phyloP scores from a whole-genome alignment of 78 protist species.

The Protostelium mycophagum region DNA sequence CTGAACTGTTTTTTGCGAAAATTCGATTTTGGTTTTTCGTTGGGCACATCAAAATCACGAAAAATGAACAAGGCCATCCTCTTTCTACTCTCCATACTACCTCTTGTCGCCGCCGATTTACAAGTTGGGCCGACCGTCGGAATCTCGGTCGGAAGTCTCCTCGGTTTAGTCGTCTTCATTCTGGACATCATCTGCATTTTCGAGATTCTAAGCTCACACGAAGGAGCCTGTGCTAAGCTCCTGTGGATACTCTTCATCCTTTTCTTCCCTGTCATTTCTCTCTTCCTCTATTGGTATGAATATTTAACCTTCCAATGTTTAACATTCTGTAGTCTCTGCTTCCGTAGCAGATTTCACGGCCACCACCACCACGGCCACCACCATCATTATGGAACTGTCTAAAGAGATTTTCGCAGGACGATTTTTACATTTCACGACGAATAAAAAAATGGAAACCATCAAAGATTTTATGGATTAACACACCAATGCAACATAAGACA shows the following conservation, averaged over 20 bases:
- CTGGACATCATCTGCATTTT: background rate
- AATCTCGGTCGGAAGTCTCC: background rate
- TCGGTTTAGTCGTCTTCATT: background rate
- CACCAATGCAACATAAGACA: too few relatives aligned
- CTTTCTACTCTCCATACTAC: background rate
- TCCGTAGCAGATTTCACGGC: background rate
- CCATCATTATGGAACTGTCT: background rate
- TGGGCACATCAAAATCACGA: too few relatives aligned
- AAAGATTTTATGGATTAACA: too few relatives aligned
- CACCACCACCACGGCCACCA: background rate
- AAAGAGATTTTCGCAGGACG: too few relatives aligned
- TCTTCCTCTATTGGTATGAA: background rate
- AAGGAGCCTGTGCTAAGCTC: background rate
- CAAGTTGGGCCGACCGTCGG: background rate
- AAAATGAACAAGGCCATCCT: background rate
- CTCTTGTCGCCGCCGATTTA: background rate
- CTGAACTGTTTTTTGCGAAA: too few relatives aligned
- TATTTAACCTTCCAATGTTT: too few relatives aligned
- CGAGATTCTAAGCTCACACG: background rate
- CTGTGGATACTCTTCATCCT: background rate
- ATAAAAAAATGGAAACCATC: too few relatives aligned
- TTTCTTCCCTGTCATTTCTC: background rate
- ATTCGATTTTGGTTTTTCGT: too few relatives aligned
- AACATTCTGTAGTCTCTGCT: background rate
- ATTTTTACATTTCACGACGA: too few relatives aligned